Percentiles rank a stretch among this genome's conserved stretches.
These are phyloP conservation scores for Letharia lupina DNA, from an alignment of 495 filamentous ascomycete species.

Conservation along the genomic window DNA sequence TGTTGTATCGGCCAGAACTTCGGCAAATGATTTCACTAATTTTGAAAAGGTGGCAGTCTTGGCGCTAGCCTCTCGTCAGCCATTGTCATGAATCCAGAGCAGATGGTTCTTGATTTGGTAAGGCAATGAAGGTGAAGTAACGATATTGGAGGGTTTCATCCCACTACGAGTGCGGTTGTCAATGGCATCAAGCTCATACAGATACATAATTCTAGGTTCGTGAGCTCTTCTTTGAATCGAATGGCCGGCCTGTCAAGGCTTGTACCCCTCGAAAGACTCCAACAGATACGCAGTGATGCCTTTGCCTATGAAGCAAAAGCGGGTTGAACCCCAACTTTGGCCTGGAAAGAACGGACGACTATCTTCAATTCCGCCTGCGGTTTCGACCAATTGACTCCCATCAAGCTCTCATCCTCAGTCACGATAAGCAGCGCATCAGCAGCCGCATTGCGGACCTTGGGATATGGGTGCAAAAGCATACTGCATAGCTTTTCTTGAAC, in stretches of 20 bases:
- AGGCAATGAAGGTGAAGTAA: neutral
- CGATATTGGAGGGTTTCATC: neutral
- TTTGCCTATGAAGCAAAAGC: neutral
- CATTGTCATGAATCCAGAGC: neutral
- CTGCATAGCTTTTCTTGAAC: constrained; percentile 47
- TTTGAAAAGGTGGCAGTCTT: neutral
- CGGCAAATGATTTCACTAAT: too few relatives aligned
- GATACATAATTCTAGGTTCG: neutral
- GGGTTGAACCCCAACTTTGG: neutral
- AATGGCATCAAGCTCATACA: neutral
- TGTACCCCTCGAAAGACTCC: neutral
- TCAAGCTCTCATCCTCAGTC: constrained; percentile 21
- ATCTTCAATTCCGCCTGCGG: constrained; percentile 9
- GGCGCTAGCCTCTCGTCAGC: neutral
- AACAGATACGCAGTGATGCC: neutral
- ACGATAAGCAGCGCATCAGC: constrained; percentile 37
- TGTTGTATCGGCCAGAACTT: neutral
- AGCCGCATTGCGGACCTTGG: constrained; percentile 37
- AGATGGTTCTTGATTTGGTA: neutral
- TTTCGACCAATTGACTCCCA: constrained; percentile 23
- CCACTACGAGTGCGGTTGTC: neutral
- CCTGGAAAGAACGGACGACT: neutral
- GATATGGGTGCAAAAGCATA: constrained; percentile 58
- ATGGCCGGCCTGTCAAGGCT: neutral
- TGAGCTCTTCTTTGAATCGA: neutral